Evolutionary conservation across 257 asterid species (phyloP), one percentile per base, ranked within the genome.

Genomic region (Leptodermis oblonga): DNA sequence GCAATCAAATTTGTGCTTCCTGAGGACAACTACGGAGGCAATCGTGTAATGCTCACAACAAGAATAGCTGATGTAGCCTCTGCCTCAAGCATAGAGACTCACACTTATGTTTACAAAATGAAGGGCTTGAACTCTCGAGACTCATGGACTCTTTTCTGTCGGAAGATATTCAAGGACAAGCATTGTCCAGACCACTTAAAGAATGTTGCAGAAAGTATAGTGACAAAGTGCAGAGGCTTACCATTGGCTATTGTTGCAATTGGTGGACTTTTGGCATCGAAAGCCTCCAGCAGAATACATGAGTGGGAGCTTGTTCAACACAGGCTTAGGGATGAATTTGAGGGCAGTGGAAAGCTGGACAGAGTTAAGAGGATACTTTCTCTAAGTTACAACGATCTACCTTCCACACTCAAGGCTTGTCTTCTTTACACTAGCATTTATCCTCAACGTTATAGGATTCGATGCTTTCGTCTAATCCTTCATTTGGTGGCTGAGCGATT

Each of bases 341-440:
- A 48, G 54, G 71, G 70, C 12, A 56, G 55, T 5, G 48, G 51
- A 4, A 48, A 28, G 18, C 42, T 43, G 9, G 78, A 68, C 25
- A 60, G 62, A 11, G 66, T 68, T 7, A 46, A 31, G 45, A 55
- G 34, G 36, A n/a, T 77, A 45, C 71, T 72, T 28, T 14, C 62
- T 68, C 67, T 72, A 2, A 71, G 74, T 53, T 77, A 49, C 48
- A 54, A 72, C 30, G 68, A 72, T 13, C 17, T 77, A 22, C 70
- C 77, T 25, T 49, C 56, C 56, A 65, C 73, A 61, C 73, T 77
- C 33, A 67, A 64, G 28, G 25, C 70, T 13, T 72, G 72, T 49
- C 53, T 77, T 20, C n/a, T 59, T 5, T 77, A 77, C 22, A 45
- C 69, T 41, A 61, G 77, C 37, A 63, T 63, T 5, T 63, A 7